Evolutionary conservation across 768 basidiomycete species (phyloP).

Genomic region (Leccinum pellstonianum): DNA sequence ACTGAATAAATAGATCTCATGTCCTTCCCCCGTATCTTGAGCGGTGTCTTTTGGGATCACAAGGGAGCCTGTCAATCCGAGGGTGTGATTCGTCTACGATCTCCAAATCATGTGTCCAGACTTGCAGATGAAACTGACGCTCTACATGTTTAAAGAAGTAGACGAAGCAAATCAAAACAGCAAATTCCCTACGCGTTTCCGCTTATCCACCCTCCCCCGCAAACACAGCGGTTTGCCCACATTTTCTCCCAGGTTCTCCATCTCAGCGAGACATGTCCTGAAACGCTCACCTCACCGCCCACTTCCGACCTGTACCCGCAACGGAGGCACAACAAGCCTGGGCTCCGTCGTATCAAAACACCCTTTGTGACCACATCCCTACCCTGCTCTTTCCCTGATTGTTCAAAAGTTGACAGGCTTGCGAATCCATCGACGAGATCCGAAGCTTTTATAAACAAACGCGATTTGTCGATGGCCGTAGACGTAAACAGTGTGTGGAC

Average conservation of each 20-base stretch:
- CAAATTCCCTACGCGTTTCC: conserved; percentile 16
- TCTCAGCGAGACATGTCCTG: conserved; percentile 37
- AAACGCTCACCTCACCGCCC: conserved; percentile 29
- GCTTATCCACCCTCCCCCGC: conserved; percentile 62
- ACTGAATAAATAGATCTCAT: too few species aligned
- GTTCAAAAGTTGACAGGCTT: conserved; percentile 39
- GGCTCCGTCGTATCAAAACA: conserved; percentile 39
- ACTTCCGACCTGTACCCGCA: conserved; percentile 61
- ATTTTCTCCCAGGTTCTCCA: conserved; percentile 67
- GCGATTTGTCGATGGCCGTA: conserved; percentile 58
- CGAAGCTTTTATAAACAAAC: conserved; percentile 66
- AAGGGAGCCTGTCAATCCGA: conserved; percentile 44
- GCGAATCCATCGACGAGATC: conserved; percentile 68
- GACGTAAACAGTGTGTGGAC: conserved; percentile 48
- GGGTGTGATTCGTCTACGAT: conserved; percentile 55
- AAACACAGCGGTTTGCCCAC: conserved; percentile 63
- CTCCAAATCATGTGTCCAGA: conserved; percentile 26
- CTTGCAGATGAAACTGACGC: not conserved
- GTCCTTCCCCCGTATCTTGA: too few species aligned
- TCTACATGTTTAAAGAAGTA: not conserved
- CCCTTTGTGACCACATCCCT: conserved; percentile 68
- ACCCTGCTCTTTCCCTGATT: conserved; percentile 39
- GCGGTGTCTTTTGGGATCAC: not conserved
- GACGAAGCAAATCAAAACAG: not conserved
- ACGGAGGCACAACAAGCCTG: conserved; percentile 51